These are phyloP conservation scores for Musa schizocarpa DNA, from an alignment of 176 grass and related monocot genomes.

Conservation along the genomic window DNA sequence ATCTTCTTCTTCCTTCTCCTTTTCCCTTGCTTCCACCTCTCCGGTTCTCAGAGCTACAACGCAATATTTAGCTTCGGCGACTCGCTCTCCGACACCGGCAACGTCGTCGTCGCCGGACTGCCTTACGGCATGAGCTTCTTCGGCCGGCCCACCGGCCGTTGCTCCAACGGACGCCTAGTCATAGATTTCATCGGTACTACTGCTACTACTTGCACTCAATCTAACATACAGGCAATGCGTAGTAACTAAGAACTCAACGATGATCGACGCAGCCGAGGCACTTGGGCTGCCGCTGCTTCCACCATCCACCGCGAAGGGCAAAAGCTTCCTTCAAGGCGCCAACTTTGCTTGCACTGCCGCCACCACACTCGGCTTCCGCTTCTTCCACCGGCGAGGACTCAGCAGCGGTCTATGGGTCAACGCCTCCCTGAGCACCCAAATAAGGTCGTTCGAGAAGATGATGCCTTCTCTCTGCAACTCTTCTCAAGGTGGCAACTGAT, in stretches of 20 bases:
- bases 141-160: conserved; percentile 57
- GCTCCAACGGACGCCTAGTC: conserved; percentile 68
- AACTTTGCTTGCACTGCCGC: conserved; percentile 82
- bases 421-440: conserved; percentile 55
- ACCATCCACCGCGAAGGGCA: conserved; percentile 40
- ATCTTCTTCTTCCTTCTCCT: conserved; percentile 12
- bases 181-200: conserved; percentile 61
- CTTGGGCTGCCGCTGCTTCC: conserved; percentile 47
- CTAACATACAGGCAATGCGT: not conserved
- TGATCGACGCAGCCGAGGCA: conserved; percentile 45
- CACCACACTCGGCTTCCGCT: conserved; percentile 54
- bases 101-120: conserved; percentile 42
- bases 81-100: conserved; percentile 76
- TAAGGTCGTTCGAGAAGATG: conserved; percentile 61
- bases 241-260: too few relatives aligned
- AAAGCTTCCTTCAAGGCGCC: conserved; percentile 71
- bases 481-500: too few relatives aligned
- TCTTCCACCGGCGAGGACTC: conserved; percentile 57
- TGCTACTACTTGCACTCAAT: not conserved
- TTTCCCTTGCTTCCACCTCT: not conserved
- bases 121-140: conserved; percentile 88
- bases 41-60: conserved; percentile 31
- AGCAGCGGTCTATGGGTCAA: conserved; percentile 52
- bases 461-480: conserved; percentile 45
- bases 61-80: conserved; percentile 78